Evolutionary conservation across 495 filamentous ascomycete genomes (phyloP).

Genomic region (Tuber borchii): DNA sequence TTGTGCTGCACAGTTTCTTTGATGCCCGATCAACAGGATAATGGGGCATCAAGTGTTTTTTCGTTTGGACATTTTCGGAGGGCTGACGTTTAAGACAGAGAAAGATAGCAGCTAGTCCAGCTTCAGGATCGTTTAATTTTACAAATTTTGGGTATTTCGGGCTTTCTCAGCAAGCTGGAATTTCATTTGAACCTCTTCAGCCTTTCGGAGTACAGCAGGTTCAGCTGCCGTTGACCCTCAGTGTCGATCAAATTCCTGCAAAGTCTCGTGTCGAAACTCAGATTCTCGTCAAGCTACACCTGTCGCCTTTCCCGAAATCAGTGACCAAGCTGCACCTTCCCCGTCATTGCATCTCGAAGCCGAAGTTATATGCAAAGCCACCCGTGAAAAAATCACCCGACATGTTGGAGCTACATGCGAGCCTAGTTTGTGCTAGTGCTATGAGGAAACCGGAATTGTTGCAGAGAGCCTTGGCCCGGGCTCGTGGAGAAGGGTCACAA

Average conservation of each 20-base stretch:
- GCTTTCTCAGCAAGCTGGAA: neutral
- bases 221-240: slow-evolving; percentile 34
- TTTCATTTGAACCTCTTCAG: neutral
- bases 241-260: slow-evolving; percentile 35
- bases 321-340: slow-evolving; percentile 77
- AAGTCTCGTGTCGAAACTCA: slow-evolving; percentile 96
- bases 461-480: slow-evolving; percentile 60
- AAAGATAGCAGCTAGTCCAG: neutral
- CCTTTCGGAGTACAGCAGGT: slow-evolving; percentile 1
- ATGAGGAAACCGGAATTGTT: slow-evolving; percentile 65
- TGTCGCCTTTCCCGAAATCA: slow-evolving; percentile 64
- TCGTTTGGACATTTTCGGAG: neutral
- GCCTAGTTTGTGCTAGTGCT: slow-evolving; percentile 85
- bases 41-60: neutral
- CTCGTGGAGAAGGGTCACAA: slow-evolving; percentile 47
- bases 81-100: slow-evolving; percentile 2
- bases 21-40: neutral
- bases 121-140: neutral
- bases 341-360: slow-evolving; percentile 80
- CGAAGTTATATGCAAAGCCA: slow-evolving; percentile 71
- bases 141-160: neutral
- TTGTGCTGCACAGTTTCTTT: neutral
- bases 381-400: slow-evolving; percentile 56
- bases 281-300: slow-evolving; percentile 69
- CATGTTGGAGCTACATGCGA: slow-evolving; percentile 71